Percentiles rank a stretch among this genome's conserved stretches.
Conservation (phyloP, 148 eudicot species). For the Gaultheria prostrata region DNA sequence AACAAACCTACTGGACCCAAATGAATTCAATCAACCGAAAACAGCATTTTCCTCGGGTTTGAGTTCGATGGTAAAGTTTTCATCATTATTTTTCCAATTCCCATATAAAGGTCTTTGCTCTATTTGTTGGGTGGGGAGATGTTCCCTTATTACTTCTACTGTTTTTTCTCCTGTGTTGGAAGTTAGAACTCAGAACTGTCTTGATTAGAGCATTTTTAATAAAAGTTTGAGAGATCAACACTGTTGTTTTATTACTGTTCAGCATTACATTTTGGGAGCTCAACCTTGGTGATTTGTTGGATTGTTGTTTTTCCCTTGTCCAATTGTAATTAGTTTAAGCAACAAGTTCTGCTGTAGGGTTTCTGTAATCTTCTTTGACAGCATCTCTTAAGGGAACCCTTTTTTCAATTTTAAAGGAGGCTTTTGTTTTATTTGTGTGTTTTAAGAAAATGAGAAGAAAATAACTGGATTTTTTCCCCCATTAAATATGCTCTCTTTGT, state of each 20-base stretch:
- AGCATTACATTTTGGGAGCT: background rate
- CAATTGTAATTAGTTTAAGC: background rate
- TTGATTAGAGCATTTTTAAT: background rate
- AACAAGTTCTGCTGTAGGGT: background rate
- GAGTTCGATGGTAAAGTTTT: background rate
- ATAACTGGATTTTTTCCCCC: background rate
- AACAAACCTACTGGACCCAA: background rate
- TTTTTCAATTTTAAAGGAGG: background rate
- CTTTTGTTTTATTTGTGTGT: background rate
- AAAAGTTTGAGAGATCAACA: background rate
- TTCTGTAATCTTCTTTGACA: background rate
- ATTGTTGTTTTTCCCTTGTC: background rate
- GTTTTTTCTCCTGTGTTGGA: background rate
- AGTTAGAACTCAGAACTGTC: background rate
- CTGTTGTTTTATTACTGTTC: background rate
- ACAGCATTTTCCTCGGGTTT: background rate
- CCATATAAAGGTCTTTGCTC: background rate
- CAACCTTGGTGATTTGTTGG: background rate
- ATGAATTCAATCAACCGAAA: background rate
- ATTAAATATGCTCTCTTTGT: background rate
- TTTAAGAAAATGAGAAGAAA: background rate
- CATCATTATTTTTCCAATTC: background rate
- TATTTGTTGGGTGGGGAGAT: conserved; percentile 7
- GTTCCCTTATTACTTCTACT: conserved; percentile 1
- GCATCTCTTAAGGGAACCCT: background rate